Base-by-base conservation (phyloP, 2,329 filamentous ascomycete species). In the Penicillium fuscoglaucum region DNA sequence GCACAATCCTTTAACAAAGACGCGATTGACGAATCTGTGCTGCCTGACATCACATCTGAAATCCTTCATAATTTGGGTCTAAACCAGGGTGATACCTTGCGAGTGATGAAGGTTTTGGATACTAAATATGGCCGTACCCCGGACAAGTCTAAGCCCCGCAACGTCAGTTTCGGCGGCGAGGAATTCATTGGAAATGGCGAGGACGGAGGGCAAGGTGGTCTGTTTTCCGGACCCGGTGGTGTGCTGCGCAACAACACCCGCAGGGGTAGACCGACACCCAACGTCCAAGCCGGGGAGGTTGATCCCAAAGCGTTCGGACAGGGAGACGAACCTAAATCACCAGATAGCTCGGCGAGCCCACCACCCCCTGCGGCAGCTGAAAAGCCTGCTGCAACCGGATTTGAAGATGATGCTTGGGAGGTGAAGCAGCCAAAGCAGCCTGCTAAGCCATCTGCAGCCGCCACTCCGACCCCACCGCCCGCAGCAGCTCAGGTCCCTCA, bases 331-430 rank as follows among this genome's bases (percentile, higher is more conserved):
- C 72, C 75, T 17, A 80, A 80, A 60, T 68, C 72, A 31, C 65
- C 73, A 12, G 69, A 73, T 12, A 67, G 68, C 37, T 78, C 79
- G 52, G 71, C 79, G 26, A 83, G 83, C 33, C 79, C 84, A 0
- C 72, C 83, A 47, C 73, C 79, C 15, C 73, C 78, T 57, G 79
- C 85, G 39, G 66, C 76, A 5, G 50, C 78, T 39, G 79, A 82
- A 39, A 81, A 84, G 59, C 78, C 79, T 51, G 75, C 76, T 37
- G 69, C 76, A 43, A 79, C 81, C 59, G 91, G 91, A 3, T 98
- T 98, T 70, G 95, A 99, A 52, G 95, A 98, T 70, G 91, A 98
- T 79, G 95, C 95, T 9, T 99, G 95, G 95, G 91, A 96, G 69
- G 89, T 96, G 50, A 97, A 97, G 78, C 90, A 91, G 19, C 84